Evolutionary conservation across 495 filamentous ascomycete genomes (phyloP).

Genomic region (Podospora tetraspora): DNA sequence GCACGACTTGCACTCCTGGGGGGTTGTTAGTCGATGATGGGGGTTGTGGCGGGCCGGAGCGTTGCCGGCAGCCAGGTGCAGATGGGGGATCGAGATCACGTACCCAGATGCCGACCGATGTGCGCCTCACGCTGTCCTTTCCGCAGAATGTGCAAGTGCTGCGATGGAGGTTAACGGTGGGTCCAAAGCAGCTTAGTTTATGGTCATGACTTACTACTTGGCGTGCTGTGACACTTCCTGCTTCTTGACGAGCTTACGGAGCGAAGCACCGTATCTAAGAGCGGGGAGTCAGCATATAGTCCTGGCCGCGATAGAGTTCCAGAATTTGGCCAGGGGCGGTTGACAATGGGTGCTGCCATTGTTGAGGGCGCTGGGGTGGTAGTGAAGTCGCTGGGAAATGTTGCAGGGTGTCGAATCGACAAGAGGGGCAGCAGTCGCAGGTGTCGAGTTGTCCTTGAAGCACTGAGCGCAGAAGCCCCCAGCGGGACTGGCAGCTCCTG

Average conservation of each 20-base stretch:
- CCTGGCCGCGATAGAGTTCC: background rate
- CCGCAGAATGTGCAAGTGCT: conserved; percentile 87
- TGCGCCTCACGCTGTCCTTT: conserved; percentile 87
- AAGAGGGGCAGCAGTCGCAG: background rate
- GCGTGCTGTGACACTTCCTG: conserved; percentile 98
- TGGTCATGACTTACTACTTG: conserved; percentile 51
- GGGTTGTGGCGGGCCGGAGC: background rate
- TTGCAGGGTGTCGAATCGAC: background rate
- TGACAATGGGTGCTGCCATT: background rate
- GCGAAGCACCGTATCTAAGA: conserved; percentile 89
- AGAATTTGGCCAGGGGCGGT: background rate
- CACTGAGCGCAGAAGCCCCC: background rate
- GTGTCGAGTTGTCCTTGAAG: background rate
- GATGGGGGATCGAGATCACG: background rate
- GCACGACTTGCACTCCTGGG: conserved; percentile 72
- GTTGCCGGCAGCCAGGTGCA: background rate
- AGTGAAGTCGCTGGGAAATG: background rate
- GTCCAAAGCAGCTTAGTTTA: background rate
- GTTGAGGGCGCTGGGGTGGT: background rate
- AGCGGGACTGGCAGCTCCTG: background rate
- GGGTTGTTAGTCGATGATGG: conserved; percentile 1
- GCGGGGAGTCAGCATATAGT: background rate
- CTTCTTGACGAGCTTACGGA: conserved; percentile 99
- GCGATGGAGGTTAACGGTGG: background rate
- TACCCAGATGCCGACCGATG: conserved; percentile 88